Evolutionary conservation across 1,139 yeast species (phyloP).

Genomic region (Saccharomycopsis phalli): DNA sequence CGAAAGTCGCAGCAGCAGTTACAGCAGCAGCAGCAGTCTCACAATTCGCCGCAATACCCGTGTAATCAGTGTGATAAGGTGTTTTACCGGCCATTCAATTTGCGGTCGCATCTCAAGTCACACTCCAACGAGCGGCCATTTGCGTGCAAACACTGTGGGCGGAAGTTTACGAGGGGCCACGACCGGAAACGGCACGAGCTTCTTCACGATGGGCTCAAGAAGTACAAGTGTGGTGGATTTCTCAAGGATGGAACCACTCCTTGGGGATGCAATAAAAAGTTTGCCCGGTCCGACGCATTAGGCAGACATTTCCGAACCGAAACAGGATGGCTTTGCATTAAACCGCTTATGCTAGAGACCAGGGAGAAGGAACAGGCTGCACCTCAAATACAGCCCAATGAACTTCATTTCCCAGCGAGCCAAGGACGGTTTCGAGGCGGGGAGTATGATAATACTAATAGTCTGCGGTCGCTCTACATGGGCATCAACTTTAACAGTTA

Average conservation of each 20-base stretch:
- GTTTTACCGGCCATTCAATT: conserved; percentile 46
- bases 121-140: conserved; percentile 50
- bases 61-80: conserved; percentile 43
- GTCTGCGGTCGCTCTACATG: conserved; percentile 1
- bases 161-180: conserved; percentile 48
- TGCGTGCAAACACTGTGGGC: conserved; percentile 39
- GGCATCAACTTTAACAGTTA: conserved; percentile 8
- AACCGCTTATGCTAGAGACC: conserved; percentile 47
- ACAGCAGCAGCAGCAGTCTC: conserved; percentile 9
- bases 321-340: conserved; percentile 49
- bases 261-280: conserved; percentile 92
- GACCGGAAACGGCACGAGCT: conserved; percentile 50
- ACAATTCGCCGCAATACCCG: conserved; percentile 26
- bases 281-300: conserved; percentile 93
- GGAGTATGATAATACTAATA: neutral
- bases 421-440: too few relatives aligned
- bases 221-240: conserved; percentile 46
- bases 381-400: neutral
- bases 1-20: conserved; percentile 17
- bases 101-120: conserved; percentile 47
- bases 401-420: too few relatives aligned
- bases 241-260: conserved; percentile 40
- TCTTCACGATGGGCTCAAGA: conserved; percentile 46
- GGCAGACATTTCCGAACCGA: conserved; percentile 93
- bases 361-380: conserved; percentile 22